These are phyloP conservation scores for Coprinopsis strossmayeri DNA, from an alignment of 768 basidiomycete species.

Conservation along the genomic window DNA sequence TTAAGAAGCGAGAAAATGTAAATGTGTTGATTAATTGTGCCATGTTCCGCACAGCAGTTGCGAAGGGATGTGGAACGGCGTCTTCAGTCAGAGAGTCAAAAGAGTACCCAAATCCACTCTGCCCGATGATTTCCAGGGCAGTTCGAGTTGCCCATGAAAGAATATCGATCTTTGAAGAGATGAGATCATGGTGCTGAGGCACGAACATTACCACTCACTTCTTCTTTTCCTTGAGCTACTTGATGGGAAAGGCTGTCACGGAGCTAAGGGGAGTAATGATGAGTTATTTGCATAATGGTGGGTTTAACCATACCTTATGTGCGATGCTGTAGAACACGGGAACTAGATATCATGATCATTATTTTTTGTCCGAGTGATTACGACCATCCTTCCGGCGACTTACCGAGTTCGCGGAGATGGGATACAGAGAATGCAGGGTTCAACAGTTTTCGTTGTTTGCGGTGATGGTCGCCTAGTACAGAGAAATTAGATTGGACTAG, in stretches of 20 bases:
- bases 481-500: not conserved
- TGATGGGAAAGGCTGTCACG: conserved; percentile 17
- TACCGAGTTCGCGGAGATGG: conserved; percentile 32
- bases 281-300: not conserved
- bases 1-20: conserved; percentile 16
- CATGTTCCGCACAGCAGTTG: conserved; percentile 21
- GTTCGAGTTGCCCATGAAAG: conserved; percentile 9
- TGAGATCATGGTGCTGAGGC: not conserved
- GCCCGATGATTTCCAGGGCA: conserved; percentile 9
- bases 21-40: conserved; percentile 14
- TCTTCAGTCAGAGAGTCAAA: conserved; percentile 4
- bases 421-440: conserved; percentile 31
- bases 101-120: conserved; percentile 10
- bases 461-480: conserved; percentile 33
- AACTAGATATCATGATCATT: conserved; percentile 15
- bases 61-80: conserved; percentile 21
- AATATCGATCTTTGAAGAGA: conserved; percentile 2
- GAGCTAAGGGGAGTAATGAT: conserved; percentile 16
- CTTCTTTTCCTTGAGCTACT: conserved; percentile 22
- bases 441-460: conserved; percentile 32
- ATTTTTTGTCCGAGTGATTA: not conserved
- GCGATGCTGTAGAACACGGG: conserved; percentile 30
- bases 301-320: conserved; percentile 19
- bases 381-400: not conserved
- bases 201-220: conserved; percentile 5